phyloP scores from a whole-genome alignment of 768 basidiomycete species.

The Leccinum longicurvipes region DNA sequence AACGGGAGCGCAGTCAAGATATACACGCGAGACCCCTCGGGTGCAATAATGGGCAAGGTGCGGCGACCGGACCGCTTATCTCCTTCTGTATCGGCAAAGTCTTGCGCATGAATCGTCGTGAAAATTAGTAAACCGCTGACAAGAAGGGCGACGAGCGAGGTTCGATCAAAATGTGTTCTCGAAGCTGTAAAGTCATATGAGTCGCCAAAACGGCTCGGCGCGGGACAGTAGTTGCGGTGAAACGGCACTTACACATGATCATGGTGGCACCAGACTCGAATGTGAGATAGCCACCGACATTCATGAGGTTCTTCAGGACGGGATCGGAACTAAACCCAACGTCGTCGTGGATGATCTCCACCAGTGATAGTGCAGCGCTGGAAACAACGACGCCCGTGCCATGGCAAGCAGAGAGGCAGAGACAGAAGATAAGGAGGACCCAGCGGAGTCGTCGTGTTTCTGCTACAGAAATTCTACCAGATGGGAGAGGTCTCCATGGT shows the following conservation, averaged over 20 bases:
- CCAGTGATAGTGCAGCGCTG: conserved; percentile 22
- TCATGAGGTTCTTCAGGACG: conserved; percentile 31
- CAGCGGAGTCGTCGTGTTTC: conserved; percentile 30
- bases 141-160: conserved; percentile 17
- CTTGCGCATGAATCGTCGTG: conserved; percentile 38
- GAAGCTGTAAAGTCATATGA: neutral
- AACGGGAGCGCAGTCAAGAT: conserved; percentile 11
- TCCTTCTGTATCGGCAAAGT: conserved; percentile 33
- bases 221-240: neutral
- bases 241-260: conserved; percentile 21
- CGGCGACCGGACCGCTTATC: conserved; percentile 28
- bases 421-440: conserved; percentile 29
- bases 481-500: conserved; percentile 37
- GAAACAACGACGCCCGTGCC: conserved; percentile 17
- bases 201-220: neutral
- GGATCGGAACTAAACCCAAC: conserved; percentile 22
- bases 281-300: conserved; percentile 30
- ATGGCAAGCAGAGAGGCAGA: conserved; percentile 20
- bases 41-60: conserved; percentile 29
- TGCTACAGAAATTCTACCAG: conserved; percentile 27
- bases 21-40: conserved; percentile 12
- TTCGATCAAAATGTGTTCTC: conserved; percentile 6
- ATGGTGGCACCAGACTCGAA: conserved; percentile 35
- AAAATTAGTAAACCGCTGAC: conserved; percentile 30
- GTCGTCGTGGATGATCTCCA: conserved; percentile 32